These are phyloP conservation scores for Fragaria vesca DNA, from an alignment of 306 rosid species.

Conservation along the genomic window DNA sequence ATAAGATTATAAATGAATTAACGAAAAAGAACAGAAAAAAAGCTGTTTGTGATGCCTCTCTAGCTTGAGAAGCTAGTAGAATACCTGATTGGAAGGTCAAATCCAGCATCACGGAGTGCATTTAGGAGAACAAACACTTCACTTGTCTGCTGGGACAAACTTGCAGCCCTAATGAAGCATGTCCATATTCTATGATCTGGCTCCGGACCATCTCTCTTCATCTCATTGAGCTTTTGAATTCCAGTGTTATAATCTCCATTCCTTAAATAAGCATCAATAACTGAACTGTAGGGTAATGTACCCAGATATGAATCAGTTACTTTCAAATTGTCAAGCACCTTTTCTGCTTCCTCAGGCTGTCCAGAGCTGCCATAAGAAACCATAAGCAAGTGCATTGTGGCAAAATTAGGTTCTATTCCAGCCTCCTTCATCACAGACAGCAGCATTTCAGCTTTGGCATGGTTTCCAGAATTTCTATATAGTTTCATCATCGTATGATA, in stretches of 20 bases:
- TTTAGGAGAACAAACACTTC: constrained; percentile 63
- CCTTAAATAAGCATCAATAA: constrained; percentile 76
- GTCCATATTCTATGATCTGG: constrained; percentile 97
- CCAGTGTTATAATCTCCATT: constrained; percentile 60
- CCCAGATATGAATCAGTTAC: constrained; percentile 50
- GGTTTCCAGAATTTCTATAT: constrained; percentile 75
- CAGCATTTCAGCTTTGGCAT: constrained; percentile 72
- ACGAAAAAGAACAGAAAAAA: background rate
- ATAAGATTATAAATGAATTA: constrained; percentile 18
- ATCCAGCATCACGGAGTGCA: constrained; percentile 59
- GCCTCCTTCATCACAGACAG: constrained; percentile 74
- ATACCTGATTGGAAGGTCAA: constrained; percentile 86
- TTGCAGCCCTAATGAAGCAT: constrained; percentile 89
- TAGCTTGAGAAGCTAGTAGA: constrained; percentile 8
- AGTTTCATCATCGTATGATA: constrained; percentile 90
- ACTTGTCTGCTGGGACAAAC: constrained; percentile 50
- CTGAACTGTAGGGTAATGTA: constrained; percentile 87
- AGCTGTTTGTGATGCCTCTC: background rate
- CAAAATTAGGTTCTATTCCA: constrained; percentile 77
- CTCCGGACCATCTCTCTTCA: constrained; percentile 65
- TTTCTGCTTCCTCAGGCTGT: constrained; percentile 87
- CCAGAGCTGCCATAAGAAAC: constrained; percentile 87
- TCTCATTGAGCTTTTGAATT: constrained; percentile 65
- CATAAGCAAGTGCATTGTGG: constrained; percentile 97
- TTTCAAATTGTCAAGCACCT: constrained; percentile 73